These are phyloP conservation scores for Raddia distichophylla DNA, from an alignment of 176 grass and related monocot species.

Conservation along the genomic window DNA sequence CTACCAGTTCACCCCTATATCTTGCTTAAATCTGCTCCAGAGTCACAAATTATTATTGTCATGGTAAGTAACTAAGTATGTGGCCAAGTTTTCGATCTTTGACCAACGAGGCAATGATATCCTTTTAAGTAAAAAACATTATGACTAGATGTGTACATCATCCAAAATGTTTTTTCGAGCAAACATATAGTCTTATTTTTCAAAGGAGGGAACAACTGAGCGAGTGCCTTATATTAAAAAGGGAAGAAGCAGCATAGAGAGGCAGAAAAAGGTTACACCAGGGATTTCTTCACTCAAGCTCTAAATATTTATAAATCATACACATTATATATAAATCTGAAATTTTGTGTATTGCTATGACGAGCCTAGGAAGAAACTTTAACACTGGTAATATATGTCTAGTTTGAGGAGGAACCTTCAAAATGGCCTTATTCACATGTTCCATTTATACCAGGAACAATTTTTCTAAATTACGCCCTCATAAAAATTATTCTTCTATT, in stretches of 20 bases:
- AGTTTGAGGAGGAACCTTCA: not conserved
- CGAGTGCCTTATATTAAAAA: too few relatives aligned
- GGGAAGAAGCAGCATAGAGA: too few relatives aligned
- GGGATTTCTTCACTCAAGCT: not conserved
- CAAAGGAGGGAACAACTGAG: too few relatives aligned
- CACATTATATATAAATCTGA: not conserved
- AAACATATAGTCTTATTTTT: too few relatives aligned
- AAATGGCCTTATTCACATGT: not conserved
- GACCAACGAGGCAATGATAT: not conserved
- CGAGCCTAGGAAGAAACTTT: too few relatives aligned
- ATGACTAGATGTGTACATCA: not conserved
- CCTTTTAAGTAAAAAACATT: conserved; percentile 11
- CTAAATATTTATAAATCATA: not conserved
- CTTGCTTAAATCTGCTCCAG: not conserved
- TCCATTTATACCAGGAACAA: conserved; percentile 14
- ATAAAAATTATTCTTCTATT: conserved; percentile 3
- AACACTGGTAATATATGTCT: too few relatives aligned
- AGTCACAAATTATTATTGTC: not conserved
- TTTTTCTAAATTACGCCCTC: not conserved
- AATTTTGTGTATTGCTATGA: not conserved
- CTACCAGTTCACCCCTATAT: conserved; percentile 3
- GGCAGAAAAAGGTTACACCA: not conserved
- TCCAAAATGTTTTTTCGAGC: not conserved
- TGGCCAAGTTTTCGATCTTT: not conserved
- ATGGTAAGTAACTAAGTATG: not conserved